A percentile compares a stretch with the other conserved stretches of the same genome.
Evolutionary conservation across 2,329 filamentous ascomycete species (phyloP).

Genomic region (Fusarium euwallaceae): DNA sequence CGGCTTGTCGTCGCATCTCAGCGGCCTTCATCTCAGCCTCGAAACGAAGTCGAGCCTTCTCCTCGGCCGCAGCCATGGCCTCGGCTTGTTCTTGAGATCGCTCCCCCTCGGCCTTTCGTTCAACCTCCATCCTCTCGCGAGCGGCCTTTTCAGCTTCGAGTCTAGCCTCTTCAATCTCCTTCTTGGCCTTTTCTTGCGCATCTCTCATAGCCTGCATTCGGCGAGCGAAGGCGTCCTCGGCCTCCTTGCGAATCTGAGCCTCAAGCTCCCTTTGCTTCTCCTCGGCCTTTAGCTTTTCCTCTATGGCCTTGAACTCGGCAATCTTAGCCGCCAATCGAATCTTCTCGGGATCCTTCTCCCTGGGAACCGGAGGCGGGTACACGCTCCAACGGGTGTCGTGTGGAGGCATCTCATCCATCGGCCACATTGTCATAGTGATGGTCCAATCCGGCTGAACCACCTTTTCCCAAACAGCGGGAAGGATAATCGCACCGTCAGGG

Average conservation of each 20-base stretch:
- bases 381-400: background rate
- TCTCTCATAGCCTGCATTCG: background rate
- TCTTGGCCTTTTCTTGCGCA: background rate
- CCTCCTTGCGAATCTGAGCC: slow-evolving; percentile 44
- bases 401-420: slow-evolving; percentile 60
- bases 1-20: slow-evolving; percentile 59
- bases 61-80: background rate
- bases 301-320: slow-evolving; percentile 61
- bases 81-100: background rate
- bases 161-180: background rate
- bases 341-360: slow-evolving; percentile 68
- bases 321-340: slow-evolving; percentile 73
- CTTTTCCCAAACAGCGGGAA: slow-evolving; percentile 83
- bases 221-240: background rate
- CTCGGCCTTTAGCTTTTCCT: slow-evolving; percentile 60
- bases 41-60: background rate
- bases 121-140: background rate
- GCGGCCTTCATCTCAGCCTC: slow-evolving; percentile 53
- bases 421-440: slow-evolving; percentile 71
- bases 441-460: slow-evolving; percentile 79
- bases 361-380: background rate
- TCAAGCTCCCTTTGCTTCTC: slow-evolving; percentile 61
- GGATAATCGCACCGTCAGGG: slow-evolving; percentile 84
- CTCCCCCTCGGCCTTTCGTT: background rate
- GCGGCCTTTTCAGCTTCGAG: background rate